Conservation (phyloP, 805 yeast species). For the Saccharomycopsis schoenii region DNA sequence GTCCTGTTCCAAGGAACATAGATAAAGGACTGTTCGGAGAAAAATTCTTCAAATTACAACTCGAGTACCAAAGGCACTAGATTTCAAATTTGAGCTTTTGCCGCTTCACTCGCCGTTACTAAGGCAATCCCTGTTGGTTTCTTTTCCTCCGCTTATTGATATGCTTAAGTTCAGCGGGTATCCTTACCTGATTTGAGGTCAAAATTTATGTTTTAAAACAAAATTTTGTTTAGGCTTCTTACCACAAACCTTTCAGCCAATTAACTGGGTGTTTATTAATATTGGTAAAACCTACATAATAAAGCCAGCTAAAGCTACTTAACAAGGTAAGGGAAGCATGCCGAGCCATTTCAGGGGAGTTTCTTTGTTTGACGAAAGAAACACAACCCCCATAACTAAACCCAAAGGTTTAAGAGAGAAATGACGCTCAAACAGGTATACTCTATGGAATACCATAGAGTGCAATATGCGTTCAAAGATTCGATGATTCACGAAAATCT, state of each 20-base stretch:
- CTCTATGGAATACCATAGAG: slow-evolving; percentile 32
- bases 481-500: slow-evolving; percentile 36
- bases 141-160: slow-evolving; percentile 1
- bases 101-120: slow-evolving; percentile 1
- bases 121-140: background rate
- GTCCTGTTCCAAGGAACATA: slow-evolving; percentile 33
- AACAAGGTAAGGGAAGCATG: background rate
- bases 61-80: slow-evolving; percentile 31
- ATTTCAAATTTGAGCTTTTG: slow-evolving; percentile 32
- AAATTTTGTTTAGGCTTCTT: background rate
- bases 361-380: background rate
- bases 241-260: background rate
- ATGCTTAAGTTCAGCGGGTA: slow-evolving; percentile 1
- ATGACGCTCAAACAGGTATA: slow-evolving; percentile 34
- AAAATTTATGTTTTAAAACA: background rate
- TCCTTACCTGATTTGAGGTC: slow-evolving; percentile 1
- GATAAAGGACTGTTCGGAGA: slow-evolving; percentile 27
- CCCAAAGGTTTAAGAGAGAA: slow-evolving; percentile 27
- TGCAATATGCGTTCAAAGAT: slow-evolving; percentile 39
- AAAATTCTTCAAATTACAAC: slow-evolving; percentile 32
- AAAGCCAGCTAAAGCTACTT: slow-evolving; percentile 1
- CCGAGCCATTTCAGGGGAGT: slow-evolving; percentile 1
- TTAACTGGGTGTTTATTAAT: background rate
- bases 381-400: slow-evolving; percentile 29
- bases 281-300: background rate